Percentiles rank a stretch among this genome's conserved stretches.
Evolutionary conservation across 345 rosid species (phyloP).

Genomic region (Arabis alpina): DNA sequence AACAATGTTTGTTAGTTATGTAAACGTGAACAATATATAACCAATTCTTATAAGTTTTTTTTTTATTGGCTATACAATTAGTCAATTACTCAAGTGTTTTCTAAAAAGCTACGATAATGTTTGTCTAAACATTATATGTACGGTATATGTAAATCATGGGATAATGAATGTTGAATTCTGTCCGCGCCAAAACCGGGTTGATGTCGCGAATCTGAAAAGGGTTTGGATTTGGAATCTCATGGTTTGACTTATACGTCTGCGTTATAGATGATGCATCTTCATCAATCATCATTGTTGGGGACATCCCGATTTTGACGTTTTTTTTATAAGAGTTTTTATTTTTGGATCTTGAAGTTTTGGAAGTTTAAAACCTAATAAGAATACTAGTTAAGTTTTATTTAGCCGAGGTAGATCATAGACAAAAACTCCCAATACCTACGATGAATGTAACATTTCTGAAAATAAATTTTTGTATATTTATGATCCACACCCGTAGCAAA

Average conservation of each 20-base stretch:
- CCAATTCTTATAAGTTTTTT: background rate
- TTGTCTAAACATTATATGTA: no score
- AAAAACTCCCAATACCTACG: no score
- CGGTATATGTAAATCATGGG: no score
- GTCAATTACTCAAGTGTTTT: slow-evolving; percentile 8
- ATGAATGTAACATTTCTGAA: no score
- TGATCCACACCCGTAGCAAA: no score
- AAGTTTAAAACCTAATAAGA: no score
- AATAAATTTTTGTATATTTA: no score
- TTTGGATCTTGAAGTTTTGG: no score
- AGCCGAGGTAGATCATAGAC: no score
- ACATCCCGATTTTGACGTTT: slow-evolving; percentile 32
- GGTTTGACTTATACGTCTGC: slow-evolving; percentile 37
- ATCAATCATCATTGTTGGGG: slow-evolving; percentile 18
- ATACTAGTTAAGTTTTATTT: no score
- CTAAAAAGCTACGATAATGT: slow-evolving; percentile 21
- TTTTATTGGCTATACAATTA: background rate
- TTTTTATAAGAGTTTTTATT: background rate
- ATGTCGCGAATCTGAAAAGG: slow-evolving; percentile 42
- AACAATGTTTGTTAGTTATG: background rate
- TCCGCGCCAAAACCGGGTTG: slow-evolving; percentile 20
- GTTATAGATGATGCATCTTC: slow-evolving; percentile 32
- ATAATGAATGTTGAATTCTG: background rate
- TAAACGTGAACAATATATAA: background rate
- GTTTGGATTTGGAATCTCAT: slow-evolving; percentile 40